phyloP scores from a whole-genome alignment of 2,329 filamentous ascomycete species.

The Penicillium sp. region DNA sequence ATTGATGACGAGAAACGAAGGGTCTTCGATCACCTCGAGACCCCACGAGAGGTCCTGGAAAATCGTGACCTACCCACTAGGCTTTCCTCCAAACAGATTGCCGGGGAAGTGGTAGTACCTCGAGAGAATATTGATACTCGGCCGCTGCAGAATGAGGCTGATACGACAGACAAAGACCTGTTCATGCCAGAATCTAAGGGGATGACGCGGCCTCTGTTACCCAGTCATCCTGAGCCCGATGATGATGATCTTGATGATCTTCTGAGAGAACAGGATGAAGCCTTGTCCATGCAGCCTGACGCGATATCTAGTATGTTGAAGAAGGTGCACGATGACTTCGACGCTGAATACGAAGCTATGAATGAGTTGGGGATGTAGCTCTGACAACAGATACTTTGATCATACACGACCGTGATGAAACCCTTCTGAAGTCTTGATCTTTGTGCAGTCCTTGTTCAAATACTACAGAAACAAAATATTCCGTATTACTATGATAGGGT shows the following conservation, averaged over 20 bases:
- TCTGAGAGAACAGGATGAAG: constrained; percentile 48
- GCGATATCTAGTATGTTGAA: constrained; percentile 1
- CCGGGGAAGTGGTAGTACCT: background rate
- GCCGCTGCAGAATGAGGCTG: background rate
- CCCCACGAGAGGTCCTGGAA: constrained; percentile 2
- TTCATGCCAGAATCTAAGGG: constrained; percentile 30
- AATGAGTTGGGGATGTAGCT: constrained; percentile 34
- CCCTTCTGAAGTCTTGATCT: no score
- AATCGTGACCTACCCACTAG: constrained; percentile 3
- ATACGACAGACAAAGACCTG: constrained; percentile 19
- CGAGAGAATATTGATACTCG: background rate
- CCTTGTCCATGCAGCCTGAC: constrained; percentile 5
- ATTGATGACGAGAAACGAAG: constrained; percentile 65
- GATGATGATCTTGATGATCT: constrained; percentile 53
- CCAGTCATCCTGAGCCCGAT: constrained; percentile 35
- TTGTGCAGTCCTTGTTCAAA: no score
- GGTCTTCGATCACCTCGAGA: constrained; percentile 3
- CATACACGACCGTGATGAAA: no score
- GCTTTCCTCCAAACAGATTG: constrained; percentile 7
- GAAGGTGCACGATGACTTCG: constrained; percentile 42
- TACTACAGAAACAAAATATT: background rate
- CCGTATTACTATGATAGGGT: background rate
- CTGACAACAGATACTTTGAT: constrained; percentile 1
- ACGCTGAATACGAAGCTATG: constrained; percentile 67
- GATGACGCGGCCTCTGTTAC: constrained; percentile 7